Evolutionary conservation across 768 basidiomycete genomes (phyloP), one percentile per base, ranked within the genome.

Genomic region (Clavulina sp.): DNA sequence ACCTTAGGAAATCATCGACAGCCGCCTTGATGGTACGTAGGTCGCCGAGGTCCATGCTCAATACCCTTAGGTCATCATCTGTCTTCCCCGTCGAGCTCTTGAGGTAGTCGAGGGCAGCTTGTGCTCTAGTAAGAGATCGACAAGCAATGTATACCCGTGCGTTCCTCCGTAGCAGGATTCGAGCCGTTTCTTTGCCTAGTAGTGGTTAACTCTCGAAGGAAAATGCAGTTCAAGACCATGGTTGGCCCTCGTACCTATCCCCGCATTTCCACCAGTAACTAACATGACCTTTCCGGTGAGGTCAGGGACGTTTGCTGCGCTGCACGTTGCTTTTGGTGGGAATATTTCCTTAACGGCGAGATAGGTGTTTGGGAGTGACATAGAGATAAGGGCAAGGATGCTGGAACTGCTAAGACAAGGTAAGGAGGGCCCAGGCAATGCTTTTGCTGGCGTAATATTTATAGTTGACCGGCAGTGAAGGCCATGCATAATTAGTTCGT

Each of bases 221-320:
- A n/a, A n/a, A n/a, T n/a, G n/a, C n/a, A n/a, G n/a, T n/a, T n/a
- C n/a, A 38, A 38, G 34, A 38, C 9, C 34, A 38, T 9, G 19
- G 34, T 38, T 19, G 19, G 19, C 34, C 9, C 34, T 38, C 34
- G 34, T 19, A 38, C 34, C 34, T 9, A 38, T 38, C 9, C 77
- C 73, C 2, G 68, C 61, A 41, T 70, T 70, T 44, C 66, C 64
- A 28, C 70, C 69, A 0, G 68, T 59, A 4, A 68, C 60, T 4
- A 61, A 57, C 32, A 62, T 63, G 18, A 70, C 67, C 1, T 67
- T 70, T 3, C 64, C 63, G 24, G 68, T 58, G 26, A 76, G 65
- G 3, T 65, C 65, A 3, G 76, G 74, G 24, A 77, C 63, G 40
- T 79, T 68, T 13, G 72, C 65, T 40, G 66, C 64, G 2, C 77